These are phyloP conservation scores for Aspergillus viridinutans DNA, from an alignment of 2,329 filamentous ascomycete genomes.

Conservation along the genomic window DNA sequence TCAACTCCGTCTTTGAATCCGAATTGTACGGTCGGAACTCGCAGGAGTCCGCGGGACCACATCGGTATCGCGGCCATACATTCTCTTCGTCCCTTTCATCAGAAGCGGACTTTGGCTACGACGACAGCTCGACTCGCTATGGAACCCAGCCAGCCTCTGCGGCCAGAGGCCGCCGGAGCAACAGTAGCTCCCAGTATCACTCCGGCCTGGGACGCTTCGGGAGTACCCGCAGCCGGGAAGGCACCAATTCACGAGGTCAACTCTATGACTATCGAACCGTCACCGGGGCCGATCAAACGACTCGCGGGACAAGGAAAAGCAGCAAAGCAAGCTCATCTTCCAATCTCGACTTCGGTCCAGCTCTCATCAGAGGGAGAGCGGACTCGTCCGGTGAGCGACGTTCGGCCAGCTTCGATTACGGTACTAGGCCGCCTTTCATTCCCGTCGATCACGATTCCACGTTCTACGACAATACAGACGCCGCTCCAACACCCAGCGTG, in stretches of 20 bases:
- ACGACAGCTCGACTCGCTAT: constrained; percentile 38
- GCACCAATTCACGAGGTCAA: constrained; percentile 35
- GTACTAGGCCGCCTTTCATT: constrained; percentile 30
- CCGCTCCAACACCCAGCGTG: constrained; percentile 80
- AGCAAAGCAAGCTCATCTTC: constrained; percentile 74
- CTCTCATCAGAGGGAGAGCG: constrained; percentile 30
- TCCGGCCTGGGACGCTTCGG: constrained; percentile 58
- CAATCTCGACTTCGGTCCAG: constrained; percentile 67
- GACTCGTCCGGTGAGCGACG: constrained; percentile 33
- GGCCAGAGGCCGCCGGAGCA: constrained; percentile 62
- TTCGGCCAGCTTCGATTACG: constrained; percentile 45
- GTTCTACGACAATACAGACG: constrained; percentile 59
- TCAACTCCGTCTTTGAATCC: constrained; percentile 39
- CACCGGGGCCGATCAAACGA: constrained; percentile 19
- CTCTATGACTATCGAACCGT: constrained; percentile 31
- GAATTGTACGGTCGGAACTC: constrained; percentile 31
- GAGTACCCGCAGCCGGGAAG: constrained; percentile 51
- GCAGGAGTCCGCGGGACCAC: constrained; percentile 27
- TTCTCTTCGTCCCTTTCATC: constrained; percentile 58
- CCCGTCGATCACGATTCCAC: constrained; percentile 21
- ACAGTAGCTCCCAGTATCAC: constrained; percentile 72
- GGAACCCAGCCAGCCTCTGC: constrained; percentile 27
- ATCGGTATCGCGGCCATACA: constrained; percentile 54
- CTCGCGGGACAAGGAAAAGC: constrained; percentile 49
- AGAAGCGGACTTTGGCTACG: constrained; percentile 47